Evolutionary conservation across 2,329 filamentous ascomycete species (phyloP), one percentile per base, ranked within the genome.

Genomic region (Trichoderma harzianum): DNA sequence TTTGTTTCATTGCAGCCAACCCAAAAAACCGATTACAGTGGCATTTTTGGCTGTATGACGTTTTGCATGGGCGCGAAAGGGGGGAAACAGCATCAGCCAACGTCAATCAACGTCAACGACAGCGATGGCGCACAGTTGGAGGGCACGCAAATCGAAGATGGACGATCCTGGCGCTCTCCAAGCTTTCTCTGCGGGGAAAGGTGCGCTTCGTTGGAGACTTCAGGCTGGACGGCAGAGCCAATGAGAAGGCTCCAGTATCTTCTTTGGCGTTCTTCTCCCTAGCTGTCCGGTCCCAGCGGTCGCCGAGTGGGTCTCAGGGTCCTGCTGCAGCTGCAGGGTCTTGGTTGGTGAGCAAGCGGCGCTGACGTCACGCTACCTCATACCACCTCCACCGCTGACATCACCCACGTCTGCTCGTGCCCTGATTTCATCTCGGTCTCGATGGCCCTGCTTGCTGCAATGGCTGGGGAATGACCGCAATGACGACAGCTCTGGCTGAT

Each of bases 351-450:
- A 30, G 64, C 7, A 14, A 63, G 57, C 62, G 30, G 69, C 70
- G 67, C 66, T 79, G 78, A 80, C 78, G 77, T 80, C 78, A 79
- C 69, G 51, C 53, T 32, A 36, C 67, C 68, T 68, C 70, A 69
- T 61, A 30, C 65, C 47, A 55, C 70, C 70, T 68, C 68, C 63
- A 70, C 70, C 69, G 24, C 74, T 77, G 77, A 78, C 77, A 78
- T 78, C 76, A 78, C 72, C 32, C 60, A 43, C 58, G 66, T 36
- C 26, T 53, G 24, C 26, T 47, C 57, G 53, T 71, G 72, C 61
- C 63, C 55, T 72, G 70, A 62, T 57, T 61, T 69, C 55, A 24
- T 26, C 47, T 58, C 67, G 34, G 24, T 36, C 43, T 63, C 30
- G 68, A 57, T 60, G 58, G 39, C 12, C 66, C 36, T 61, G 55